Evolutionary conservation across 1,284 basidiomycete species (phyloP), one percentile per base, ranked within the genome.

Genomic region (Binderoboletus segoi): DNA sequence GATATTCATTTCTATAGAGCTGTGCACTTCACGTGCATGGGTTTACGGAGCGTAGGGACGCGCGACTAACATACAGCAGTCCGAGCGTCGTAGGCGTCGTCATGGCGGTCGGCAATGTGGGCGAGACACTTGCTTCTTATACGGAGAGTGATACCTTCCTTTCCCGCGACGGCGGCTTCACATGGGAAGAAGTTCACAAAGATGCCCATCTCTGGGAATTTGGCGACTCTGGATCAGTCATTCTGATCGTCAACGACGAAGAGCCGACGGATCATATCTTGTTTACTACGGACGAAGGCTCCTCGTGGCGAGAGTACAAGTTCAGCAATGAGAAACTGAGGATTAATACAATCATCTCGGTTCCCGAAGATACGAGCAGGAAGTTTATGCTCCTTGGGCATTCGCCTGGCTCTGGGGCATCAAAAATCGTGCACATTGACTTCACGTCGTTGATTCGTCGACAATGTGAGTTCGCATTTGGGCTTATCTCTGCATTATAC

Each of bases 161-260:
- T 40, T 95, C 93, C 45, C 91, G 96, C 3, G 94, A 99, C 67
- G 97, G 89, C 7, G 97, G 96, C 8, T 98, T 98, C 75, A 94
- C 93, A 0, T 99, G 96, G 96, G 88, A 97, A 70, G 96, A 99
- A 75, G 91, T 99, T 3, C 94, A 95, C 78, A 99, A 99, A 72
- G 96, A 97, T 65, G 96, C 97, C 0, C 92, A 98, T 70, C 82
- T 97, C 51, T 99, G 95, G 94, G 95, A 97, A 69, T 98, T 95
- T 67, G 96, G 96, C 37, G 97, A 99, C 75, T 96, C 94, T 2
- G 96, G 97, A 10, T 94, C 94, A 0, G 82, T 99, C 58, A 81
- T 99, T 37, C 79, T 99, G 60, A 89, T 99, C 74, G 94, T 87
- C 53, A 97, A 98, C 72, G 97, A 99, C 73, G 95, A 98, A 71